A percentile compares a stretch with the other conserved stretches of the same genome.
Evolutionary conservation across 495 filamentous ascomycete species (phyloP).

Genomic region (Lineolata rhizophorae): DNA sequence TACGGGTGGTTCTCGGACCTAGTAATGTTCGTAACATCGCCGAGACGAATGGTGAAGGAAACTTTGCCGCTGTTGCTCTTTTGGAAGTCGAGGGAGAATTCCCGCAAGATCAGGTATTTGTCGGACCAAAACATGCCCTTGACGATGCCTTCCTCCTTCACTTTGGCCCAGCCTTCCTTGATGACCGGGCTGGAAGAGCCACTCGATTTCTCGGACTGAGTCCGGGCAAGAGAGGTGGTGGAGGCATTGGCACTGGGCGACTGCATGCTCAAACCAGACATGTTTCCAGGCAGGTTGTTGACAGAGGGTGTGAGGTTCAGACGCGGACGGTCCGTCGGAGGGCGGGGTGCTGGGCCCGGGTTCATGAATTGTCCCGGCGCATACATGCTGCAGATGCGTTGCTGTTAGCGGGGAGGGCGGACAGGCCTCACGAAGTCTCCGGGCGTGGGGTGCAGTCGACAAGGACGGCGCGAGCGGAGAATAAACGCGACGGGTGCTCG

Average conservation of each 20-base stretch:
- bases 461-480: not conserved
- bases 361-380: slow-evolving; percentile 58
- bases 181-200: slow-evolving; percentile 43
- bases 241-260: slow-evolving; percentile 39
- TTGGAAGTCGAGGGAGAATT: slow-evolving; percentile 73
- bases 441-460: too few species aligned
- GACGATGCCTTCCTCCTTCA: slow-evolving; percentile 61
- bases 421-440: too few species aligned
- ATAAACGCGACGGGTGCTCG: too few species aligned
- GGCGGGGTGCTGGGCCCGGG: slow-evolving; percentile 78
- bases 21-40: slow-evolving; percentile 64
- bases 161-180: slow-evolving; percentile 70
- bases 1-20: slow-evolving; percentile 71
- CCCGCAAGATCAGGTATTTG: slow-evolving; percentile 69
- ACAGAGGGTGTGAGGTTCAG: slow-evolving; percentile 51
- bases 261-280: slow-evolving; percentile 47
- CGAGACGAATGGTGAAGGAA: slow-evolving; percentile 54
- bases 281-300: slow-evolving; percentile 51
- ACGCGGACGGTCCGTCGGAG: slow-evolving; percentile 60
- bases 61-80: slow-evolving; percentile 68
- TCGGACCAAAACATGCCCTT: slow-evolving; percentile 83
- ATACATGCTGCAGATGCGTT: slow-evolving; percentile 19
- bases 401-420: slow-evolving; percentile 3
- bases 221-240: slow-evolving; percentile 36
- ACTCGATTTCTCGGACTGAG: slow-evolving; percentile 31